These are phyloP conservation scores for Meredithiella fracta DNA, from an alignment of 2,329 filamentous ascomycete genomes.

Conservation along the genomic window DNA sequence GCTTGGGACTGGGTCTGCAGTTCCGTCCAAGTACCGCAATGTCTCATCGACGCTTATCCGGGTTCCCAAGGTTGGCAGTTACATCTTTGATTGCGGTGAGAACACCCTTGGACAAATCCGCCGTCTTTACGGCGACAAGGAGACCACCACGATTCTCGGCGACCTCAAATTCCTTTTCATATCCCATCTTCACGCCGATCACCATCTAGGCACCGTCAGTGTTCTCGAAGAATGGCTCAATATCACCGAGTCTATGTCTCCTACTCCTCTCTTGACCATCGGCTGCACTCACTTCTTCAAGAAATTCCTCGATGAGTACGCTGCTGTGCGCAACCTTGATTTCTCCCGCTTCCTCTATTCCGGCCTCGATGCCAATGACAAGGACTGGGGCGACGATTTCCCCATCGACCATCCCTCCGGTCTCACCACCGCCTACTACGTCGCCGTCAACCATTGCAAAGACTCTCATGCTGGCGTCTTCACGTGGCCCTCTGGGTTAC, in stretches of 20 bases:
- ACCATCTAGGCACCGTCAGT: conserved; percentile 72
- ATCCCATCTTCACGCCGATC: conserved; percentile 89
- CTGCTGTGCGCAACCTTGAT: conserved; percentile 60
- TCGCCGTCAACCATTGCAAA: conserved; percentile 61
- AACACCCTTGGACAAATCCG: conserved; percentile 77
- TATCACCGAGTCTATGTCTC: conserved; percentile 25
- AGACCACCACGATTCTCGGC: conserved; percentile 53
- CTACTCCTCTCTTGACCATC: conserved; percentile 37
- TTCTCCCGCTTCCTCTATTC: conserved; percentile 34
- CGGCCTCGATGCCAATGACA: conserved; percentile 13
- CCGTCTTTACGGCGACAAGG: conserved; percentile 49
- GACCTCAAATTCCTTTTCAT: conserved; percentile 78
- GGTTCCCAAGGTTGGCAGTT: conserved; percentile 72
- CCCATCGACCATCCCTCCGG: conserved; percentile 33
- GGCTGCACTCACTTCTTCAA: conserved; percentile 58
- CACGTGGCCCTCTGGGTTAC: conserved; percentile 64
- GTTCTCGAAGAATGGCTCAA: conserved; percentile 73
- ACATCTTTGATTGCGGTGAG: conserved; percentile 83
- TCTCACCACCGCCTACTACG: conserved; percentile 49
- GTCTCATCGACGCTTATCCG: conserved; percentile 77
- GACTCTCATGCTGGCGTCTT: conserved; percentile 61
- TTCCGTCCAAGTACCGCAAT: conserved; percentile 87
- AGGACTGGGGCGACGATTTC: conserved; percentile 21
- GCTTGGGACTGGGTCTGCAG: conserved; percentile 77
- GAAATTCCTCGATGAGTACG: conserved; percentile 63